Conservation (phyloP, 2,329 filamentous ascomycete species). For the Pezicula carpinea region DNA sequence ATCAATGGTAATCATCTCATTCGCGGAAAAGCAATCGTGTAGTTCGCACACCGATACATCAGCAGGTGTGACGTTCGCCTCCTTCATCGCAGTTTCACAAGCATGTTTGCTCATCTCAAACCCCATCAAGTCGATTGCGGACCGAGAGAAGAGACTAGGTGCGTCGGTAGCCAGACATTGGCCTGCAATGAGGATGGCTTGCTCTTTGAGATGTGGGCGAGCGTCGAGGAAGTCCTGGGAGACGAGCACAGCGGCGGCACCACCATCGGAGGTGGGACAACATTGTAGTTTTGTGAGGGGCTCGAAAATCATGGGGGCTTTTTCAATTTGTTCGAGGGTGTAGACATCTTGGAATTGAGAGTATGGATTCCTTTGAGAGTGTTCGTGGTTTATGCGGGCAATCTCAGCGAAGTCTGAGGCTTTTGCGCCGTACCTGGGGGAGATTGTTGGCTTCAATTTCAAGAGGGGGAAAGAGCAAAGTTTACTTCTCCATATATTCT, state of each 20-base stretch:
- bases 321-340: constrained; percentile 74
- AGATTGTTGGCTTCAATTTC: not conserved
- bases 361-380: constrained; percentile 91
- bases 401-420: constrained; percentile 91
- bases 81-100: constrained; percentile 61
- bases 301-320: constrained; percentile 71
- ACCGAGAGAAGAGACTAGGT: constrained; percentile 71
- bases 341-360: constrained; percentile 96
- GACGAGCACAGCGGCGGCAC: constrained; percentile 82
- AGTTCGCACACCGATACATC: constrained; percentile 85
- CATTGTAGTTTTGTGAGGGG: constrained; percentile 98
- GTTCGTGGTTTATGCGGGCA: constrained; percentile 84
- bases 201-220: constrained; percentile 72
- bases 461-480: constrained; percentile 11
- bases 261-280: constrained; percentile 92
- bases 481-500: constrained; percentile 91
- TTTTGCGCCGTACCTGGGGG: constrained; percentile 69
- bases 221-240: constrained; percentile 85
- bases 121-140: constrained; percentile 83
- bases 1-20: constrained; percentile 89
- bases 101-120: constrained; percentile 79
- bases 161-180: constrained; percentile 84
- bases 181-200: constrained; percentile 85
- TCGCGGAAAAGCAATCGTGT: constrained; percentile 95
- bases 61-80: constrained; percentile 64